phyloP scores from a whole-genome alignment of 2,329 filamentous ascomycete genomes.

The Neonectria ditissima region DNA sequence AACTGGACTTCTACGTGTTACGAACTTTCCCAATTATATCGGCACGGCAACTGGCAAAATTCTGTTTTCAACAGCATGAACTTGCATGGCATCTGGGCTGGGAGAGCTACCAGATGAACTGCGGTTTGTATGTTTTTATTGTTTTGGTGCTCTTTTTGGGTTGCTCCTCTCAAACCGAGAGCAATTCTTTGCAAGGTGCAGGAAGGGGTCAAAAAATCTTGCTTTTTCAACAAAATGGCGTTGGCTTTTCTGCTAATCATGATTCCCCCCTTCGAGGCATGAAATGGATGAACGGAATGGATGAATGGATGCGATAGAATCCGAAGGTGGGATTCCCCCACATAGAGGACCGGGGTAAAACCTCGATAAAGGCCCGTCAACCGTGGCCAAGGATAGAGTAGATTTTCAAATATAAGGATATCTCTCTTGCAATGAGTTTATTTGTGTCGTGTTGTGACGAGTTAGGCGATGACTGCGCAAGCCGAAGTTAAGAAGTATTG shows the following conservation, averaged over 20 bases:
- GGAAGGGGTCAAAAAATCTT: conserved; percentile 51
- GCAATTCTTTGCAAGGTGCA: conserved; percentile 45
- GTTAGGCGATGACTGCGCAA: background rate
- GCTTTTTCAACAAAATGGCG: conserved; percentile 57
- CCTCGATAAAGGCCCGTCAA: conserved; percentile 55
- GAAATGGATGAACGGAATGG: conserved; percentile 40
- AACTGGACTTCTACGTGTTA: conserved; percentile 55
- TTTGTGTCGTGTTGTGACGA: background rate
- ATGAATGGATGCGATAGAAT: conserved; percentile 42
- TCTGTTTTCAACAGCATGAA: conserved; percentile 60
- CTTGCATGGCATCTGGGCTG: conserved; percentile 54
- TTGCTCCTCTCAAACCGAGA: conserved; percentile 34
- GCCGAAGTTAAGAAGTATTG: background rate
- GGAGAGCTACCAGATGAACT: conserved; percentile 45
- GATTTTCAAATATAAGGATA: conserved; percentile 38
- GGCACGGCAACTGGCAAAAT: conserved; percentile 51
- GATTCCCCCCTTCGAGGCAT: conserved; percentile 50
- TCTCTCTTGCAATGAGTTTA: conserved; percentile 26
- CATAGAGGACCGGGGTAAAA: conserved; percentile 38
- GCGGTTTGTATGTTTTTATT: conserved; percentile 43
- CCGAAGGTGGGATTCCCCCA: conserved; percentile 33
- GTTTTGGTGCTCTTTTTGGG: conserved; percentile 42
- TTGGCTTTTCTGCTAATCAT: conserved; percentile 54
- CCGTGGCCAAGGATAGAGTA: conserved; percentile 53
- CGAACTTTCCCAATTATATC: conserved; percentile 48